Base-by-base conservation (phyloP, 1,139 yeast species). In the Suhomyces taliae region DNA sequence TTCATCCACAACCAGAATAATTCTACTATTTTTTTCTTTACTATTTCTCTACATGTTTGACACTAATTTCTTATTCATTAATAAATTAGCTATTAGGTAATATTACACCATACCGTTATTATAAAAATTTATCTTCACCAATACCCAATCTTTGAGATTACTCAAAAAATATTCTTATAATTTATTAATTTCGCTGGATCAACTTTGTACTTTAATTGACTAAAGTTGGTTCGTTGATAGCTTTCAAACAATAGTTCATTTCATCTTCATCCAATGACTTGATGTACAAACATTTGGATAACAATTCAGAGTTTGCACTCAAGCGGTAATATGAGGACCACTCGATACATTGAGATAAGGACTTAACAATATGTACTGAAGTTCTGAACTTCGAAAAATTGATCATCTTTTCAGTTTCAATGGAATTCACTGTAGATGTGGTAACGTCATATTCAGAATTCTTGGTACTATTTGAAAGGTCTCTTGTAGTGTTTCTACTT, bases 231-330 rank as follows among this genome's bases (percentile, higher is more conserved):
- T 52, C 55, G 14, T 45, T 48, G 29, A 53, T 37, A 36, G 44
- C 41, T 29, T 40, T 50, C 42, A 64, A 52, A 47, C 73, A 67
- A 48, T 50, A 68, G 50, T 71, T 72, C 91, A 90, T 87, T 64
- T 90, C 96, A 36, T 83, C 88, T 53, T 82, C 87, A 39, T 89
- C 82, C 49, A 90, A 71, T 1, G 93, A 79, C 56, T 87, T 83
- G 51, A 90, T 79, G 66, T 90, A 90, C 39, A 90, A 76, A 66
- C 97, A 90, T 62, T 85, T 89, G 46, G 96, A 86, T 50, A 90
- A 67, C 32, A 90, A 65, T 47, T 87, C 91, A 8, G 79, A 76
- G 48, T 84, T 70, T 12, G 79, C 63, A 34, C 69, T 64, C 47
- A 75, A 64, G 31, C 64, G 55, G 68, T 88, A 90, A 52, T 85